These are phyloP conservation scores for Alternaria brassicicola DNA, from an alignment of 2,329 filamentous ascomycete genomes.

Conservation along the genomic window DNA sequence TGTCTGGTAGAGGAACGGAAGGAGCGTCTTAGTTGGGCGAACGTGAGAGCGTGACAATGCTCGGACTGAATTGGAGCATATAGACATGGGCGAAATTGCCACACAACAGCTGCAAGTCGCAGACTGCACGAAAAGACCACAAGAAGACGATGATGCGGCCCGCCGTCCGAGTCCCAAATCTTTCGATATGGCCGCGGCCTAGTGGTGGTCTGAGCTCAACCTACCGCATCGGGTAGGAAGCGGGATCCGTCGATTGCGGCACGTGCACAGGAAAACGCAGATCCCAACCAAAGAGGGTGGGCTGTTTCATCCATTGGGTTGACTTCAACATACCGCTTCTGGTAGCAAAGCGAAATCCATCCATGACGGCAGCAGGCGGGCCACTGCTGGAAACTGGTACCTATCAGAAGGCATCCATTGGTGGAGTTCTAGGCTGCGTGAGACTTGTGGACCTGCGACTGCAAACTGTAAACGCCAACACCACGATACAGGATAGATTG, in stretches of 20 bases:
- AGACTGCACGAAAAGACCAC: background rate
- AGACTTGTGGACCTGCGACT: too few species aligned
- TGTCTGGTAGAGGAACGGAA: conserved; percentile 76
- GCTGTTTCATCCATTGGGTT: background rate
- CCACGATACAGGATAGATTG: background rate
- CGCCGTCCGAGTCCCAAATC: conserved; percentile 6
- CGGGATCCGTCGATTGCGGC: background rate
- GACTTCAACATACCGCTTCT: background rate
- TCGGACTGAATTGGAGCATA: conserved; percentile 39
- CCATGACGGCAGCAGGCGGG: background rate
- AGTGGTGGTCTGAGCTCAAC: conserved; percentile 11
- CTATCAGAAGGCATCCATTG: background rate
- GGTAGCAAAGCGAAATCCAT: background rate
- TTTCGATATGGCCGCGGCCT: conserved; percentile 2
- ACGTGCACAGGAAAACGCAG: background rate
- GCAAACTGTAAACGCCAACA: background rate
- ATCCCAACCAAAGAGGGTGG: background rate
- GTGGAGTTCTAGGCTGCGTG: background rate
- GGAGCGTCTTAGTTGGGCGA: conserved; percentile 51
- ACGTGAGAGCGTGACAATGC: conserved; percentile 39
- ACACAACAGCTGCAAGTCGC: background rate
- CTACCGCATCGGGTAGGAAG: conserved; percentile 2
- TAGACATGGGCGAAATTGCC: conserved; percentile 35
- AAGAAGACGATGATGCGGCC: background rate
- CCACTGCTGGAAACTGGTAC: conserved; percentile 3